A percentile compares a stretch with the other conserved stretches of the same genome.
Evolutionary conservation across 208 protist genomes (phyloP).

Genomic region (Angomonas ambiguus): DNA sequence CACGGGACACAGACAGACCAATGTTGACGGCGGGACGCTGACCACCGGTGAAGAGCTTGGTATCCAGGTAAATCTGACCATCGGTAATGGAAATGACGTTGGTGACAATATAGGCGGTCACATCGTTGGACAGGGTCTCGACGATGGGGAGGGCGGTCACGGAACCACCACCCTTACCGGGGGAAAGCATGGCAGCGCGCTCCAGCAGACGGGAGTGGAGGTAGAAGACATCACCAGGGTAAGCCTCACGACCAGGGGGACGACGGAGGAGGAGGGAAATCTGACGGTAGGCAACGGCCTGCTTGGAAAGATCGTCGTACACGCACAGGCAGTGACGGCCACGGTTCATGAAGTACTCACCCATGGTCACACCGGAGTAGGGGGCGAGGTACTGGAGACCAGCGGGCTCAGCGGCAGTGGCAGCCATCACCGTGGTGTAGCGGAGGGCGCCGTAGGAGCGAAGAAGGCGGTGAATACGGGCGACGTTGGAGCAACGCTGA

Average conservation of each 20-base stretch:
- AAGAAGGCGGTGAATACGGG: conserved; percentile 83
- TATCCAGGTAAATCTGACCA: conserved; percentile 94
- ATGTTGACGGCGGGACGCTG: conserved; percentile 93
- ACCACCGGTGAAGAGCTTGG: conserved; percentile 92
- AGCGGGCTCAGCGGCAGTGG: conserved; percentile 88
- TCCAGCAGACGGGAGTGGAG: conserved; percentile 92
- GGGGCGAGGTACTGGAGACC: conserved; percentile 91
- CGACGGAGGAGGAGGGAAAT: conserved; percentile 92
- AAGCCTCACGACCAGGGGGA: conserved; percentile 90
- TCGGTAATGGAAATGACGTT: conserved; percentile 96
- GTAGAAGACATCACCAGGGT: conserved; percentile 95
- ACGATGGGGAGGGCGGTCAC: conserved; percentile 92
- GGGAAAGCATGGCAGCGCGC: conserved; percentile 88
- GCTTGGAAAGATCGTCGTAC: conserved; percentile 94
- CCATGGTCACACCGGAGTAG: conserved; percentile 89
- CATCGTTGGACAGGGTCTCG: conserved; percentile 93
- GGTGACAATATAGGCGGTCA: conserved; percentile 93
- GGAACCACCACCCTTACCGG: conserved; percentile 77
- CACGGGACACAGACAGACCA: conserved; percentile 93
- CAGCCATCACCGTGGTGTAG: conserved; percentile 90
- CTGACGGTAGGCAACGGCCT: conserved; percentile 94
- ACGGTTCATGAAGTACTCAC: conserved; percentile 92
- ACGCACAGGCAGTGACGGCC: conserved; percentile 91
- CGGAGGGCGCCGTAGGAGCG: conserved; percentile 78
- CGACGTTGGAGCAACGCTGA: conserved; percentile 92